Evolutionary conservation across 2,329 filamentous ascomycete species (phyloP), one percentile per base, ranked within the genome.

Genomic region (Arthrinium puccinioides): DNA sequence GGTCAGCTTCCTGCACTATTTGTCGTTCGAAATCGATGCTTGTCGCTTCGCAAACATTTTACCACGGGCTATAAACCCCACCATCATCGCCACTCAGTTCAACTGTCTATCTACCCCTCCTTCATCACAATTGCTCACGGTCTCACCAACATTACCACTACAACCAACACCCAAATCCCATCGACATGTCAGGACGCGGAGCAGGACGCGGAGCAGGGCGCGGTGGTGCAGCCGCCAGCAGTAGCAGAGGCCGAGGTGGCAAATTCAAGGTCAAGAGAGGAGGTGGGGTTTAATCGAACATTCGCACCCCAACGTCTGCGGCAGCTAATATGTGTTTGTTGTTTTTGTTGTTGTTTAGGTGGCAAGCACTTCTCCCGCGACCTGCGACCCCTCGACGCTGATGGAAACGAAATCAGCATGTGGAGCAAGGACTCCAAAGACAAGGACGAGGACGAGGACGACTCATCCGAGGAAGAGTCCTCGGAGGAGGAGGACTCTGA

Each of bases 291-390:
- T 31, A 32, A 29, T 32, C 33, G 26, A 16, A 19, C n/a, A 9
- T 29, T 19, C 11, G 21, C 28, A 21, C 19, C 33, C 35, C 33
- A 21, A 23, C 6, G 21, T 32, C 20, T 10, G 13, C 38, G 24
- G 13, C 13, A 16, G n/a, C 21, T 21, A 18, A 34, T 13, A 27
- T 11, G 21, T 19, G 9, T 16, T 19, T 19, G 23, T 23, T 24
- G 8, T n/a, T 16, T 14, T 26, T 26, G 21, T 26, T 20, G 14
- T 20, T 29, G 18, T 20, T 18, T 47, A 95, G 89, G 89, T 45
- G 92, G 92, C 56, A 95, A 96, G 66, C 83, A 94, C 57, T 98
- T 94, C 69, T 96, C 89, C 49, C 84, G 87, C 48, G 82, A 96
- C 60, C 79, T 97, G 32, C 82, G 86, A 61, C 89, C 89, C 15